These are phyloP conservation scores for Dionaea muscipula DNA, from an alignment of 179 eudicot genomes.

Conservation along the genomic window DNA sequence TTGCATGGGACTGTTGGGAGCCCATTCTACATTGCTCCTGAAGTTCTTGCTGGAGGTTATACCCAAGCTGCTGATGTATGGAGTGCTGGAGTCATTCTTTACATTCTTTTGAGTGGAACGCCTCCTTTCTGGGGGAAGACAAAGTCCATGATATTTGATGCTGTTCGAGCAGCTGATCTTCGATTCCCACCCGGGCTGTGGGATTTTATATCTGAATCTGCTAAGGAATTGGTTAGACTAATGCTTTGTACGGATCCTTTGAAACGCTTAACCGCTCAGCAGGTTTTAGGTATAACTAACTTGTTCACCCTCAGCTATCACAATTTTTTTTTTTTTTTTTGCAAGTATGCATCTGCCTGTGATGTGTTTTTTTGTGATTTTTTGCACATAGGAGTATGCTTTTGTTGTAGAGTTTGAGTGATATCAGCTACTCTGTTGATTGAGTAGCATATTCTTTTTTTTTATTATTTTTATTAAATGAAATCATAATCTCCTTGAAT, in stretches of 20 bases:
- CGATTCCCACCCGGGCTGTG: conserved; percentile 56
- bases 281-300: conserved; percentile 47
- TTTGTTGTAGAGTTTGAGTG: too few relatives aligned
- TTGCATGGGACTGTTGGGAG: conserved; percentile 79
- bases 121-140: conserved; percentile 95
- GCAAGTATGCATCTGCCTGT: neutral
- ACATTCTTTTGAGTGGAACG: conserved; percentile 68
- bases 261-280: conserved; percentile 49
- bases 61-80: conserved; percentile 75
- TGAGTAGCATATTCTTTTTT: too few relatives aligned
- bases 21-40: conserved; percentile 88
- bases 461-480: too few relatives aligned
- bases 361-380: neutral
- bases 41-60: conserved; percentile 70
- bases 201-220: conserved; percentile 52
- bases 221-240: conserved; percentile 46
- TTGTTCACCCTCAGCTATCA: conserved; percentile 1
- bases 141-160: conserved; percentile 67
- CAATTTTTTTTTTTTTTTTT: too few relatives aligned
- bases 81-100: conserved; percentile 85
- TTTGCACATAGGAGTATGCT: too few relatives aligned
- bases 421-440: too few relatives aligned
- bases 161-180: conserved; percentile 68
- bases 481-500: too few relatives aligned
- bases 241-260: conserved; percentile 61